Percentiles rank a stretch among this genome's conserved stretches.
These are phyloP conservation scores for Immersiella caudata DNA, from an alignment of 495 filamentous ascomycete genomes.

Conservation along the genomic window DNA sequence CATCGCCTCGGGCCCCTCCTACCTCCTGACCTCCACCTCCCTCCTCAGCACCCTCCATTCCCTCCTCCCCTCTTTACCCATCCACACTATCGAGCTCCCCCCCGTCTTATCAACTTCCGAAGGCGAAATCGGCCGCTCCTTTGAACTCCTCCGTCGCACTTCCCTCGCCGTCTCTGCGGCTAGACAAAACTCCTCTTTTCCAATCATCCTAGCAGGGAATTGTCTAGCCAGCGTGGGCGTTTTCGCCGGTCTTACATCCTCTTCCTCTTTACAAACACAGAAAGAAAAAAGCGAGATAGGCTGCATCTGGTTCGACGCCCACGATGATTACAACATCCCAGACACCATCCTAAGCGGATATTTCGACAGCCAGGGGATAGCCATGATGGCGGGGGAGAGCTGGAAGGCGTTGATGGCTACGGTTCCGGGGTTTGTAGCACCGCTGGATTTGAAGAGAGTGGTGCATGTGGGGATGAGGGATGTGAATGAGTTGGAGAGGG, in stretches of 20 bases:
- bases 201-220: conserved; percentile 20
- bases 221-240: conserved; percentile 23
- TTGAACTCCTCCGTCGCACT: conserved; percentile 22
- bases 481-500: conserved; percentile 22
- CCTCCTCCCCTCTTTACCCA: background rate
- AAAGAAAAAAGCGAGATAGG: background rate
- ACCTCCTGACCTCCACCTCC: conserved; percentile 8
- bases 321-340: conserved; percentile 23
- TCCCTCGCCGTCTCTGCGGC: conserved; percentile 16
- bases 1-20: conserved; percentile 19
- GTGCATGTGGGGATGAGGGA: conserved; percentile 23
- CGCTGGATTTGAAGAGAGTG: conserved; percentile 6
- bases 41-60: conserved; percentile 4
- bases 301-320: conserved; percentile 23
- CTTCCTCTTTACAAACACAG: background rate
- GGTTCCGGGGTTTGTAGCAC: conserved; percentile 14
- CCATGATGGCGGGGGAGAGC: conserved; percentile 25
- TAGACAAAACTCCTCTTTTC: conserved; percentile 13
- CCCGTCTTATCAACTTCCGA: conserved; percentile 16
- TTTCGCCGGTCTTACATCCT: conserved; percentile 8
- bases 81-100: conserved; percentile 4
- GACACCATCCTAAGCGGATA: conserved; percentile 20
- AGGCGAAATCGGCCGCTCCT: conserved; percentile 22
- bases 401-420: conserved; percentile 19
- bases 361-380: conserved; percentile 24